Conservation (phyloP, 1,139 yeast species). For the Hemisphaericaspora xylanilytica region DNA sequence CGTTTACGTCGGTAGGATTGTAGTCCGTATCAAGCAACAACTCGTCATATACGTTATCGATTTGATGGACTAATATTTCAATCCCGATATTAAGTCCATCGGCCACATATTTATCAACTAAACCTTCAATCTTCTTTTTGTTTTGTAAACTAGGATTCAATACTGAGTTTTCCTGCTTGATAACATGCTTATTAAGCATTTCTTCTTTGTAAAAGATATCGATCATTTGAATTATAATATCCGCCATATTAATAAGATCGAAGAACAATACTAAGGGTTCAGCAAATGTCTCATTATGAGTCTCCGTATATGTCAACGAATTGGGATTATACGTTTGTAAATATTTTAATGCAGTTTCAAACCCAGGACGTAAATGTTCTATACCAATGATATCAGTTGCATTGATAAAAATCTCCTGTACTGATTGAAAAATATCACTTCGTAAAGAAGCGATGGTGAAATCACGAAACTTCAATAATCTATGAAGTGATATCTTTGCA, state of each 20-base stretch:
- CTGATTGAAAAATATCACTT: constrained; percentile 31
- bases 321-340: constrained; percentile 69
- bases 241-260: constrained; percentile 90
- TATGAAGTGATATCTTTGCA: constrained; percentile 34
- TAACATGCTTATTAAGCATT: constrained; percentile 56
- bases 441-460: constrained; percentile 34
- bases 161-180: constrained; percentile 72
- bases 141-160: constrained; percentile 76
- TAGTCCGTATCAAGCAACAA: constrained; percentile 32
- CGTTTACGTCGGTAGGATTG: constrained; percentile 22
- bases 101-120: constrained; percentile 86
- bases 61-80: constrained; percentile 79
- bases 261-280: constrained; percentile 87
- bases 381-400: constrained; percentile 65
- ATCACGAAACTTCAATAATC: constrained; percentile 33
- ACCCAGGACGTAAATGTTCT: constrained; percentile 76
- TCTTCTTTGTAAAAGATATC: constrained; percentile 91
- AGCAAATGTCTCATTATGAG: constrained; percentile 35
- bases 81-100: constrained; percentile 90
- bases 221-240: constrained; percentile 86
- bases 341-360: constrained; percentile 71
- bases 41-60: constrained; percentile 40
- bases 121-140: constrained; percentile 74
- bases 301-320: constrained; percentile 16
- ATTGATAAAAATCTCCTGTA: constrained; percentile 63